Percentiles rank a stretch among this genome's conserved stretches.
phyloP scores from a whole-genome alignment of 495 filamentous ascomycete genomes.

The Podospora tetraspora region DNA sequence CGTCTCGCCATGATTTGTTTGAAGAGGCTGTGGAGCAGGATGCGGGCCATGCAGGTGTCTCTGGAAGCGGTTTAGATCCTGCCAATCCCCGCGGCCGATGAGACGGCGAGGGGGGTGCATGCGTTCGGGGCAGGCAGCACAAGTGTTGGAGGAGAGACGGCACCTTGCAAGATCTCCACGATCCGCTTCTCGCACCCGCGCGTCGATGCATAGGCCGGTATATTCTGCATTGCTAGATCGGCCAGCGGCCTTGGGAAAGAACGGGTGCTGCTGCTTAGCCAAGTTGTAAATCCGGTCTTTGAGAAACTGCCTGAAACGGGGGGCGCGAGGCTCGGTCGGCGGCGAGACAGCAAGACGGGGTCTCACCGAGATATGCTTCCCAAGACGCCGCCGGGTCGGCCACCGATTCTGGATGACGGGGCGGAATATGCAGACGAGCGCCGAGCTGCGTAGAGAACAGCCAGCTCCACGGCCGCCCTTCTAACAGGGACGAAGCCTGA shows the following conservation, averaged over 20 bases:
- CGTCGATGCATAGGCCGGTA: slow-evolving; percentile 15
- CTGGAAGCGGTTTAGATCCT: slow-evolving; percentile 22
- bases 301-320: neutral
- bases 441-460: neutral
- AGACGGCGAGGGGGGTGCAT: slow-evolving; percentile 10
- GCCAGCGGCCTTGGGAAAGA: slow-evolving; percentile 1
- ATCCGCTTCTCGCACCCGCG: slow-evolving; percentile 12
- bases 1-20: slow-evolving; percentile 21
- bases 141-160: slow-evolving; percentile 7
- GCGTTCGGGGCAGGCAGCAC: slow-evolving; percentile 16
- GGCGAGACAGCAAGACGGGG: neutral
- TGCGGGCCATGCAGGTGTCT: slow-evolving; percentile 23
- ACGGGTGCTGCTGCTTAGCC: slow-evolving; percentile 1
- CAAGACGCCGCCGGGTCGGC: neutral
- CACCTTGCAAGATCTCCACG: slow-evolving; percentile 26
- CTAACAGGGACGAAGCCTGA: neutral
- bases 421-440: neutral
- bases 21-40: slow-evolving; percentile 16
- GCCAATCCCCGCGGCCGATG: slow-evolving; percentile 19
- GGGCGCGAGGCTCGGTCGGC: neutral
- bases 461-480: neutral
- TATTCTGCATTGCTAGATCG: neutral
- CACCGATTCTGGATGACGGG: neutral
- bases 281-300: neutral
- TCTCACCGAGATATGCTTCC: neutral